phyloP scores from a whole-genome alignment of 2,329 filamentous ascomycete genomes.

The Orbilia quercus region DNA sequence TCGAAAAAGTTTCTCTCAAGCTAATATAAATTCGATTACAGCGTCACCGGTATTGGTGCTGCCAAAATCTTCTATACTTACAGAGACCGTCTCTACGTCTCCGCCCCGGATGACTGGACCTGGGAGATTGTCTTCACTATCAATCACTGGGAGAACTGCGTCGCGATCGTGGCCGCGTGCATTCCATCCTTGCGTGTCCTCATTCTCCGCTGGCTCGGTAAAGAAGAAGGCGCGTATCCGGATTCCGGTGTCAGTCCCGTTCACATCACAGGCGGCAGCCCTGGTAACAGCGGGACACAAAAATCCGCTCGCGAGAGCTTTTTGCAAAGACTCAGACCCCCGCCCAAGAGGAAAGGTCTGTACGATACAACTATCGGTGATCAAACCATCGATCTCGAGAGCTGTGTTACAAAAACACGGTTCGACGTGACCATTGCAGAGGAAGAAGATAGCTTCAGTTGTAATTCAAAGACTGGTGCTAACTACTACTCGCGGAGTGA shows the following conservation, averaged over 20 bases:
- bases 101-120: conserved; percentile 63
- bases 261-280: conserved; percentile 42
- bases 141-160: conserved; percentile 64
- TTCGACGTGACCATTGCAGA: conserved; percentile 37
- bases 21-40: conserved; percentile 53
- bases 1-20: neutral
- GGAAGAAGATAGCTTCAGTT: conserved; percentile 41
- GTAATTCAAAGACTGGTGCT: conserved; percentile 30
- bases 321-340: conserved; percentile 35
- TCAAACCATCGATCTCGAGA: conserved; percentile 54
- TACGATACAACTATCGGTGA: conserved; percentile 52
- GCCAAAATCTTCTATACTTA: conserved; percentile 64
- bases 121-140: conserved; percentile 64
- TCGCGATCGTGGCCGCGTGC: conserved; percentile 64
- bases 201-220: conserved; percentile 63
- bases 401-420: conserved; percentile 26
- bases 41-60: conserved; percentile 63
- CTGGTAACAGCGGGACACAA: conserved; percentile 26
- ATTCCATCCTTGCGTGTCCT: conserved; percentile 64
- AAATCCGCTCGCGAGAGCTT: conserved; percentile 45
- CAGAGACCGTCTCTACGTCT: conserved; percentile 63
- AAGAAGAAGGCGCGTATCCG: conserved; percentile 24
- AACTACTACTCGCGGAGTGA: conserved; percentile 39
- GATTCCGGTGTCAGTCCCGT: conserved; percentile 31
- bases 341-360: conserved; percentile 26